Evolutionary conservation across 306 rosid species (phyloP).

Genomic region (Cercis canadensis): DNA sequence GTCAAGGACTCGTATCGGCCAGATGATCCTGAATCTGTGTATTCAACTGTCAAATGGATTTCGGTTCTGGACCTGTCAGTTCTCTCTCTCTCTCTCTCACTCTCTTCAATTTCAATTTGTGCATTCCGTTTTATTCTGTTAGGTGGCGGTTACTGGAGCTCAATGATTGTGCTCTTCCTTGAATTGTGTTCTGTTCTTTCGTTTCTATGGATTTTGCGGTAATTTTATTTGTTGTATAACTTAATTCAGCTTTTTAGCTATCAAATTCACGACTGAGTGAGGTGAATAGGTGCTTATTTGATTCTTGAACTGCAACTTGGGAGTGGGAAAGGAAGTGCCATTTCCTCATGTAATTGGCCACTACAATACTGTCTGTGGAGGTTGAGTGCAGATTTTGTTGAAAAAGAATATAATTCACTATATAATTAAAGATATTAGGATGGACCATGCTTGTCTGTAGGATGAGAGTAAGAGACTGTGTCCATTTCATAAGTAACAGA

Average conservation of each 20-base stretch:
- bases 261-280: background rate
- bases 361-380: background rate
- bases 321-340: no score
- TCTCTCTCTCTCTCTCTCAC: constrained; percentile 8
- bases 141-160: background rate
- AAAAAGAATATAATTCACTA: no score
- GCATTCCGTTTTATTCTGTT: constrained; percentile 9
- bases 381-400: constrained; percentile 29
- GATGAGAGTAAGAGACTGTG: no score
- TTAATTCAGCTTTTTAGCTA: background rate
- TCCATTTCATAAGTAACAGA: no score
- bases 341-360: background rate
- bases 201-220: background rate
- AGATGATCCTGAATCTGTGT: constrained; percentile 90
- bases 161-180: background rate
- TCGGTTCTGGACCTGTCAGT: constrained; percentile 94
- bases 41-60: constrained; percentile 81
- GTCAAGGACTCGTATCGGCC: constrained; percentile 56
- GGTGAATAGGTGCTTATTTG: background rate
- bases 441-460: no score
- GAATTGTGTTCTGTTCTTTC: background rate
- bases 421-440: no score
- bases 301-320: background rate
- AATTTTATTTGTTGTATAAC: background rate
- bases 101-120: constrained; percentile 16